phyloP scores from a whole-genome alignment of 2,329 filamentous ascomycete species.

The Hirsutella minnesotensis region DNA sequence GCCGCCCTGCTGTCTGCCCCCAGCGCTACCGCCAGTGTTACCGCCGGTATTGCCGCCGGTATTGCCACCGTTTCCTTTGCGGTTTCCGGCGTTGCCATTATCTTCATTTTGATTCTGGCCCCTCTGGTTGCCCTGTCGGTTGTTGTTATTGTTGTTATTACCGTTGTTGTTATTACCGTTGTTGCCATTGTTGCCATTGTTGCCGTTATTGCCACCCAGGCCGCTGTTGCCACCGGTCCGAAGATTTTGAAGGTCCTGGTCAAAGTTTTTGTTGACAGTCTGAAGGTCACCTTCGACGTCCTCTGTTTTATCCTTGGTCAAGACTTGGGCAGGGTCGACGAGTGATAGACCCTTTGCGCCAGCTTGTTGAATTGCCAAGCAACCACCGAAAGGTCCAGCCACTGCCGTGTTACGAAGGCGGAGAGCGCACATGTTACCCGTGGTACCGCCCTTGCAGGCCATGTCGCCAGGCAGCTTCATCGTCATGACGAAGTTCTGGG shows the following conservation, averaged over 20 bases:
- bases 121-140: background rate
- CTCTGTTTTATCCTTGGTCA: background rate
- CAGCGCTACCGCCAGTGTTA: too few relatives aligned
- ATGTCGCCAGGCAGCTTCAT: background rate
- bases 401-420: slow-evolving; percentile 47
- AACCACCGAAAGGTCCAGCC: slow-evolving; percentile 45
- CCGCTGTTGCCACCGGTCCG: background rate
- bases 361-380: slow-evolving; percentile 45
- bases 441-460: slow-evolving; percentile 20
- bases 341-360: slow-evolving; percentile 17
- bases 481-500: background rate
- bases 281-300: background rate
- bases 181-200: background rate
- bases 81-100: too few relatives aligned
- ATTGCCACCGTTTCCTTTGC: background rate
- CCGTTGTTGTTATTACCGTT: background rate
- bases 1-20: too few relatives aligned
- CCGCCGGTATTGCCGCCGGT: too few relatives aligned
- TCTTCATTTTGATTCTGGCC: too few relatives aligned
- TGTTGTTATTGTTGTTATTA: background rate
- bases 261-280: background rate
- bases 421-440: slow-evolving; percentile 46
- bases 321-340: background rate
- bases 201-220: background rate
- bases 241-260: background rate